Percentiles rank a stretch among this genome's conserved stretches.
phyloP scores from a whole-genome alignment of 176 grass and related monocot genomes.

The Bromus sterilis region DNA sequence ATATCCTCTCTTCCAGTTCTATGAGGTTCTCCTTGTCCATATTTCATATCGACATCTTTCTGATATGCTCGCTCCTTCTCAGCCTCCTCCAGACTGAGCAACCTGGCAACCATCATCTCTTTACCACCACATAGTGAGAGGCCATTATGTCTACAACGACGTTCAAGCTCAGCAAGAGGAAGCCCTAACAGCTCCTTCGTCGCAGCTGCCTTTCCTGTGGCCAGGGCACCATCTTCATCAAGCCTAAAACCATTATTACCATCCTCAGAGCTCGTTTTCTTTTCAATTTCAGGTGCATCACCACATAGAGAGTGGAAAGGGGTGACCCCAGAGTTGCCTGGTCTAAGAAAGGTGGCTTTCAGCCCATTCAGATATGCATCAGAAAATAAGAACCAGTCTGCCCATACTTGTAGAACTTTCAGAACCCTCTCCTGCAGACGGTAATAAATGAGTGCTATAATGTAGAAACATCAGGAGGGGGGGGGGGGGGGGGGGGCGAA shows the following conservation, averaged over 20 bases:
- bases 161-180: constrained; percentile 86
- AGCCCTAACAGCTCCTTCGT: constrained; percentile 77
- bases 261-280: constrained; percentile 53
- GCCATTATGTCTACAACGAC: constrained; percentile 90
- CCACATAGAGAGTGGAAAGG: constrained; percentile 78
- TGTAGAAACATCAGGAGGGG: constrained; percentile 11
- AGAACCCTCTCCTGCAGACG: constrained; percentile 75
- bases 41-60: constrained; percentile 55
- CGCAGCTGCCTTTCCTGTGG: constrained; percentile 71
- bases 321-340: constrained; percentile 69
- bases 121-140: constrained; percentile 80
- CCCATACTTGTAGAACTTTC: constrained; percentile 99
- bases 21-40: constrained; percentile 31
- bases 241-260: constrained; percentile 57
- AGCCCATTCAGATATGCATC: constrained; percentile 94
- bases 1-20: constrained; percentile 40
- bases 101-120: constrained; percentile 96
- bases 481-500: constrained; percentile 1
- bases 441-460: constrained; percentile 26
- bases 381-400: constrained; percentile 99
- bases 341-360: constrained; percentile 85
- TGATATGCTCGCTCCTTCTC: constrained; percentile 64
- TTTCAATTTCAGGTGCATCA: constrained; percentile 93
- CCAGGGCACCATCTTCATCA: constrained; percentile 87
- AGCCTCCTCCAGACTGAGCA: constrained; percentile 92